These are phyloP conservation scores for Abelmoschus esculentus DNA, from an alignment of 345 rosid genomes.

Conservation along the genomic window DNA sequence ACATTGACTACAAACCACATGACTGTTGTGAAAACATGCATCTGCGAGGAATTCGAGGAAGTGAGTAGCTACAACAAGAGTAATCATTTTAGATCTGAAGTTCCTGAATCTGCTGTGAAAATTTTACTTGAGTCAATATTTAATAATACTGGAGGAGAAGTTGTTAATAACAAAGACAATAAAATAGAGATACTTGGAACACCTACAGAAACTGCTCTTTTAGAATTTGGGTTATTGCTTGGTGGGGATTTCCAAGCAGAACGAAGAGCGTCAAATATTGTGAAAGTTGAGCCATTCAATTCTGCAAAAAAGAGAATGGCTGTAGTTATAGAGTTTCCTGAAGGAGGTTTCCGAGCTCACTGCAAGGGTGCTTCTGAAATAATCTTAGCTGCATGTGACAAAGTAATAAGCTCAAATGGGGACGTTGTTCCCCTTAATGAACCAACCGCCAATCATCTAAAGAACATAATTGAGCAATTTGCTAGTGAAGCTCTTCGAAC, in stretches of 20 bases:
- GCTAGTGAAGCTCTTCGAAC: slow-evolving; percentile 93
- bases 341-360: slow-evolving; percentile 53
- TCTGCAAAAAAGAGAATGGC: slow-evolving; percentile 83
- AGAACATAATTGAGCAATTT: slow-evolving; percentile 54
- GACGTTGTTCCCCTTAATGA: slow-evolving; percentile 66
- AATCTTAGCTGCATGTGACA: slow-evolving; percentile 65
- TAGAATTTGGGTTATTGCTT: slow-evolving; percentile 73
- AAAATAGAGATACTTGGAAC: slow-evolving; percentile 81
- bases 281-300: slow-evolving; percentile 90
- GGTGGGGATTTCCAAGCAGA: slow-evolving; percentile 70
- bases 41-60: slow-evolving; percentile 48
- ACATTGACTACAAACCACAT: slow-evolving; percentile 82
- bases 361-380: slow-evolving; percentile 94
- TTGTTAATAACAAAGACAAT: slow-evolving; percentile 45
- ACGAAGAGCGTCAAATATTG: slow-evolving; percentile 37
- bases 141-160: slow-evolving; percentile 87
- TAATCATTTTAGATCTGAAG: slow-evolving; percentile 31
- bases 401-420: slow-evolving; percentile 55
- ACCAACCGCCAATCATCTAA: slow-evolving; percentile 34
- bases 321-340: slow-evolving; percentile 66
- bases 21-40: slow-evolving; percentile 73
- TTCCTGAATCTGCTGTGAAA: slow-evolving; percentile 48
- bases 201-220: slow-evolving; percentile 88
- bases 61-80: slow-evolving; percentile 36
- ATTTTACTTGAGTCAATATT: slow-evolving; percentile 71